These are phyloP conservation scores for Eucalyptus microcorys DNA, from an alignment of 345 rosid genomes.

Conservation along the genomic window DNA sequence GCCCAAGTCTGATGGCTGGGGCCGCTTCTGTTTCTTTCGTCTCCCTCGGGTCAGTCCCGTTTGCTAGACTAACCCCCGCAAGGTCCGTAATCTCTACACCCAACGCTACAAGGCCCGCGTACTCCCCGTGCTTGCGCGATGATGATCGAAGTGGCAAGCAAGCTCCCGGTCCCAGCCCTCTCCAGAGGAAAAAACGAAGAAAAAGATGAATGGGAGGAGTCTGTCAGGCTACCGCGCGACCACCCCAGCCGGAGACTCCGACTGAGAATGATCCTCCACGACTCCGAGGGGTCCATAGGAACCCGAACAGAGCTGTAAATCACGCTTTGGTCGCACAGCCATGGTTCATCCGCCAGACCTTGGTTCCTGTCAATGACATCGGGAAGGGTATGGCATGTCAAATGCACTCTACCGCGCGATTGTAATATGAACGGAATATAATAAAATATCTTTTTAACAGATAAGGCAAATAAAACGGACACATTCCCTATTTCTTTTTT, in stretches of 20 bases:
- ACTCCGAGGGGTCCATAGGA: not conserved
- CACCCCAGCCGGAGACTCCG: not conserved
- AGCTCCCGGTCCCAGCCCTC: no score
- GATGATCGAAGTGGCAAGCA: constrained; percentile 7
- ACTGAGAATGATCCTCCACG: not conserved
- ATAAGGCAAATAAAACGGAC: not conserved
- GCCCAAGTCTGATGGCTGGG: not conserved
- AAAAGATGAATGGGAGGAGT: no score
- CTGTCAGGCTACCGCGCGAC: not conserved
- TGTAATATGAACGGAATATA: not conserved
- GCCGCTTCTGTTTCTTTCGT: constrained; percentile 11
- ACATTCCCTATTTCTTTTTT: not conserved
- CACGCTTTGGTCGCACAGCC: not conserved
- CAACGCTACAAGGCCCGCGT: not conserved
- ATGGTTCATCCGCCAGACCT: not conserved
- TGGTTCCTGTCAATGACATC: not conserved
- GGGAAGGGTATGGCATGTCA: no score
- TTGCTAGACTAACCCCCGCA: not conserved
- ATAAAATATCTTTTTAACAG: not conserved
- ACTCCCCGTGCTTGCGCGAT: constrained; percentile 10
- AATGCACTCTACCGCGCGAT: not conserved
- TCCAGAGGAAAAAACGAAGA: not conserved
- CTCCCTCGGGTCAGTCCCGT: not conserved
- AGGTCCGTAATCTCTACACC: not conserved
- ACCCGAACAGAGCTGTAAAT: not conserved